Percentiles rank a stretch among this genome's conserved stretches.
Conservation (phyloP, 495 filamentous ascomycete species). For the Tuber magnatum region DNA sequence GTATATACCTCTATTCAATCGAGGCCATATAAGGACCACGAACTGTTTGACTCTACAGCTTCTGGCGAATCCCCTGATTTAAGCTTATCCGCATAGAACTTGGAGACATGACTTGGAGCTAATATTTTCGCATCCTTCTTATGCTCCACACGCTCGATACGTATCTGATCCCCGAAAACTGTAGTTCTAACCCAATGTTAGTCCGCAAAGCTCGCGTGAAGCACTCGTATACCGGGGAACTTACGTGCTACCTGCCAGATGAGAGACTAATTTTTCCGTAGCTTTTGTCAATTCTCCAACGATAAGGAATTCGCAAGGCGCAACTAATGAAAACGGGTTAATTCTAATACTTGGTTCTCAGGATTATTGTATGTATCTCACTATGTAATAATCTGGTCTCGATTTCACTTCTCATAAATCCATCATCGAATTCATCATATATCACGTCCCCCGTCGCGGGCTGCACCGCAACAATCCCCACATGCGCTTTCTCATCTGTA, state of each 20-base stretch:
- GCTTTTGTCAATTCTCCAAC: constrained; percentile 87
- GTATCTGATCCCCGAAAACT: constrained; percentile 83
- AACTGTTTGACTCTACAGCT: constrained; percentile 41
- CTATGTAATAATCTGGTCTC: constrained; percentile 87
- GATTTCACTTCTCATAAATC: constrained; percentile 95
- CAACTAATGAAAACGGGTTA: constrained; percentile 45
- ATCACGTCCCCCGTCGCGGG: constrained; percentile 93
- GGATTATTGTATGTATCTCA: constrained; percentile 5
- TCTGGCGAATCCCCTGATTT: constrained; percentile 49
- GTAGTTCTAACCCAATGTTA: constrained; percentile 52
- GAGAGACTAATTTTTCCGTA: constrained; percentile 85
- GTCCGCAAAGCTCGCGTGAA: not conserved
- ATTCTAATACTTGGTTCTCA: not conserved
- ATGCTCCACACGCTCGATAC: constrained; percentile 61
- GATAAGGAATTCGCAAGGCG: constrained; percentile 92
- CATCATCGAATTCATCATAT: constrained; percentile 93
- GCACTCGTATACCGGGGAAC: not conserved
- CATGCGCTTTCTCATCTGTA: constrained; percentile 85
- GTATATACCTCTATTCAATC: constrained; percentile 46
- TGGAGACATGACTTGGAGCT: constrained; percentile 80
- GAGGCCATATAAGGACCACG: not conserved
- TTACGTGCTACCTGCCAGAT: constrained; percentile 67
- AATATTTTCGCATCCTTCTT: constrained; percentile 64
- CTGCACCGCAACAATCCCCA: constrained; percentile 91
- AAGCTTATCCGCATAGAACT: constrained; percentile 87